Evolutionary conservation across 257 asterid species (phyloP).

Genomic region (Scutellaria barbata): DNA sequence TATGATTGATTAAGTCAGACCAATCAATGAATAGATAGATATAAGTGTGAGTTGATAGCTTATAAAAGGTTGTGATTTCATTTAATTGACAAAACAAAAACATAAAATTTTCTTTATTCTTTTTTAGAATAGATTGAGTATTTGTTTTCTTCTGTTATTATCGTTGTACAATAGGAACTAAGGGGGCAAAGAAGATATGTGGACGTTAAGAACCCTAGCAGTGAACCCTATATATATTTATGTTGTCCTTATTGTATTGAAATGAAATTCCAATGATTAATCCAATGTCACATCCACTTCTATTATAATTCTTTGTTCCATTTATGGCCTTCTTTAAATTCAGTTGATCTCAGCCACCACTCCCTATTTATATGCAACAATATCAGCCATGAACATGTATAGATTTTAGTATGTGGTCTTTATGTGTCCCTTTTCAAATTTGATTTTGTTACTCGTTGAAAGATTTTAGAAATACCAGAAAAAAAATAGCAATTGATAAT

Average conservation of each 20-base stretch:
- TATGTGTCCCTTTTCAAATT: neutral
- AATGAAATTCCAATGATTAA: conserved; percentile 38
- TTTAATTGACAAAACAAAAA: too few species aligned
- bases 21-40: too few species aligned
- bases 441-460: neutral
- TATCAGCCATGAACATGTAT: conserved; percentile 27
- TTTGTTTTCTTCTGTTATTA: neutral
- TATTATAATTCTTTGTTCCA: conserved; percentile 16
- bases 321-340: conserved; percentile 22
- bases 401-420: conserved; percentile 8
- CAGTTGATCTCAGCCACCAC: conserved; percentile 32
- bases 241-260: conserved; percentile 29
- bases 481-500: neutral
- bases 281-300: conserved; percentile 36
- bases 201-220: neutral
- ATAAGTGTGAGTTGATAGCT: too few species aligned
- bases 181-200: neutral
- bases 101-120: too few species aligned
- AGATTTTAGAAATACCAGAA: neutral
- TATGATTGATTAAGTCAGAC: too few species aligned
- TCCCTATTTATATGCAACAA: conserved; percentile 19
- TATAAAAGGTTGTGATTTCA: too few species aligned
- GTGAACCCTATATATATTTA: too few species aligned
- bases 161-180: too few species aligned
- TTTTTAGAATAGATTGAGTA: too few species aligned